Conservation (phyloP, 176 grass and related monocot genomes). For the sorghum (Sorghum bicolor) region DNA sequence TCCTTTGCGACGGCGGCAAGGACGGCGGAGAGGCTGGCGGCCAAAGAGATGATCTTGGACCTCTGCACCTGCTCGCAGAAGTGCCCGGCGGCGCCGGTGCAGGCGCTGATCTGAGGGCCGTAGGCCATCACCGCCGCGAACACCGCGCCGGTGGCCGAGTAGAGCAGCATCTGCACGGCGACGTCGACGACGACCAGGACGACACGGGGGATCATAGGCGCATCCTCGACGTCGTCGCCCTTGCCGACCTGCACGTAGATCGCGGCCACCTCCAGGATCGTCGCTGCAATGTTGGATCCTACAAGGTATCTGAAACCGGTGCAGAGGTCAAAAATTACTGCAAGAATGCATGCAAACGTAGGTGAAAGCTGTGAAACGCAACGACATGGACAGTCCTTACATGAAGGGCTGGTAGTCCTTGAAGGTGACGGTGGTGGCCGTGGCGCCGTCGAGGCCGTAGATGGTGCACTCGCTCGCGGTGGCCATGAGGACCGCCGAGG, state of each 20-base stretch:
- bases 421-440: not conserved
- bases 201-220: not conserved
- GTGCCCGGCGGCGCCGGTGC: not conserved
- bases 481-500: constrained; percentile 27
- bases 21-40: not conserved
- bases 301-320: not conserved
- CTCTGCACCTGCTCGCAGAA: not conserved
- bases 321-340: too few relatives aligned
- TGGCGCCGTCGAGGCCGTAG: not conserved
- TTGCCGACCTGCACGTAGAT: constrained; percentile 1
- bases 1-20: not conserved
- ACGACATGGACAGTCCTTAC: not conserved
- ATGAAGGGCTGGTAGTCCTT: constrained; percentile 20
- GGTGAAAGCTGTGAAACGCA: too few relatives aligned
- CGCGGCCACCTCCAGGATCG: constrained; percentile 10
- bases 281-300: not conserved
- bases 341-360: too few relatives aligned
- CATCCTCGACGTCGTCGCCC: not conserved
- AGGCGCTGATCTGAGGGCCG: constrained; percentile 1
- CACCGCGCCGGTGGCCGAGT: not conserved
- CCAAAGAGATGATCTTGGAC: constrained; percentile 10
- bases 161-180: constrained; percentile 9
- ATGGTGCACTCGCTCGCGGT: constrained; percentile 1
- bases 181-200: not conserved
- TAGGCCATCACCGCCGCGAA: not conserved